A percentile compares a stretch with the other conserved stretches of the same genome.
phyloP scores from a whole-genome alignment of 345 rosid species.

The Syzygium oleosum region DNA sequence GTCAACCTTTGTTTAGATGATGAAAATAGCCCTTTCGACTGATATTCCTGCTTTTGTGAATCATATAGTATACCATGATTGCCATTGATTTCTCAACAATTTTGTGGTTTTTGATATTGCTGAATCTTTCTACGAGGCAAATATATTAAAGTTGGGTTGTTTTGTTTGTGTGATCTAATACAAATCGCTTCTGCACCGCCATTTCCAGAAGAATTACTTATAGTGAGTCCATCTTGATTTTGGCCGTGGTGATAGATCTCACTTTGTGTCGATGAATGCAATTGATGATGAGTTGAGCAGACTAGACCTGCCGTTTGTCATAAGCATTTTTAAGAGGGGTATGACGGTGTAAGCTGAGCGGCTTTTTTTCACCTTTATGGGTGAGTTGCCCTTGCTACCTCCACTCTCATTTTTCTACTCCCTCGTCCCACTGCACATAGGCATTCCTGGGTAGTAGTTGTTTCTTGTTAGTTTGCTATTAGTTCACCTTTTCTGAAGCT shows the following conservation, averaged over 20 bases:
- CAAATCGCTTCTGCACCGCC: neutral
- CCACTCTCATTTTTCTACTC: constrained; percentile 8
- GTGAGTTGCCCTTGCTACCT: neutral
- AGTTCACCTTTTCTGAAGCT: neutral
- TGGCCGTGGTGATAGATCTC: neutral
- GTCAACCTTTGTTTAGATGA: neutral
- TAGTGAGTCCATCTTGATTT: neutral
- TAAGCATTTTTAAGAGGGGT: neutral
- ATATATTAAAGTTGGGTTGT: neutral
- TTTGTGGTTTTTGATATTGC: neutral
- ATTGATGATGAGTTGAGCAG: neutral
- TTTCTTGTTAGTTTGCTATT: neutral
- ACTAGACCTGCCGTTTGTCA: neutral
- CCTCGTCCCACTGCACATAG: neutral
- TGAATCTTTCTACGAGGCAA: neutral
- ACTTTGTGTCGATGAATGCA: neutral
- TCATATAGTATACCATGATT: neutral
- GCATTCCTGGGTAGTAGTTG: neutral
- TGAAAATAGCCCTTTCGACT: neutral
- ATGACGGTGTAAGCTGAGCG: neutral
- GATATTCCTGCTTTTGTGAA: neutral
- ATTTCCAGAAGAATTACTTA: neutral
- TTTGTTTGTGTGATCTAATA: neutral
- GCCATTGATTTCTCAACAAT: neutral
- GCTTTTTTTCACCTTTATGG: neutral